Base-by-base conservation (phyloP, 495 filamentous ascomycete genomes). In the Neurospora tetrasperma region DNA sequence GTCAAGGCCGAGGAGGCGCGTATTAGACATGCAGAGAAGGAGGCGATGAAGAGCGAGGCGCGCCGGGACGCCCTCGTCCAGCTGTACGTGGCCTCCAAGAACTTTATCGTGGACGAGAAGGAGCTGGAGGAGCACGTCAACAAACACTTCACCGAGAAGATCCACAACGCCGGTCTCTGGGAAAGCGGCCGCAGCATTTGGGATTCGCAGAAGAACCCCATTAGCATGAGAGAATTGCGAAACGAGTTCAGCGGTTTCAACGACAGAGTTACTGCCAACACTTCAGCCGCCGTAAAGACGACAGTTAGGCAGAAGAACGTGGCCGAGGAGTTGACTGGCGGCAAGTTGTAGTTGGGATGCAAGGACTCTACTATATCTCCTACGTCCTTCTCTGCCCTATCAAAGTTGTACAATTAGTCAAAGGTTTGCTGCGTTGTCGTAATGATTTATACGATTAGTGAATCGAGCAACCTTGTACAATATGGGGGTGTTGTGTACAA, bases 271-370 rank as follows among this genome's bases (percentile, higher is more conserved):
- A 59, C 77, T 23, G 72, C 74, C 39, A 38, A 73, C 14, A 76
- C 75, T 71, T 27, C 76, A 4, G 73, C 76, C 11, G 71, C 66
- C 43, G 72, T 71, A 11, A 76, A 75, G 71, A 82, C 82, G 10
- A 71, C 76, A 2, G 73, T 76, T 74, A 74, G 84, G 69, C 84
- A 85, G 75, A 84, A 82, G 79, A 74, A 71, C 41, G 81, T 85
- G 9, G 82, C 85, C 6, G 85, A 86, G 77, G 84, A 83, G 77
- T 74, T 86, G 72, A 85, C 84, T n/a, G 85, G 84, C 42, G 82
- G 84, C 70, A 86, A 83, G 79, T 76, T 86, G 73, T 80, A 80
- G 40, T 73, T 70, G 38, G 59, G 40, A 35, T 38, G 54, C 54
- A 35, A 66, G 54, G 8, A 66, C 54, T 14, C 11, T 16, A 38